phyloP scores from a whole-genome alignment of 1,284 basidiomycete species.

The Cryptococcus wingfieldii region DNA sequence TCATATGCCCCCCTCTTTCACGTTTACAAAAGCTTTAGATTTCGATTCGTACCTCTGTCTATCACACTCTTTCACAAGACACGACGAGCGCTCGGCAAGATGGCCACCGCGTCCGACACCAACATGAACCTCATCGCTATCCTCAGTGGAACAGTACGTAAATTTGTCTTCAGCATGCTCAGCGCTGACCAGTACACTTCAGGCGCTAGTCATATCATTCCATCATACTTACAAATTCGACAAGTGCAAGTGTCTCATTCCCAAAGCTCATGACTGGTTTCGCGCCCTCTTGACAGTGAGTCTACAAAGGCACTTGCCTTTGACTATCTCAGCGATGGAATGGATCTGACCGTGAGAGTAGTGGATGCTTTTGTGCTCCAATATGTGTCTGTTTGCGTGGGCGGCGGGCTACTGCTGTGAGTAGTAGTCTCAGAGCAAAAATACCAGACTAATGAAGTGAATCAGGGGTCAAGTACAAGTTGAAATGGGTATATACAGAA shows the following conservation, averaged over 20 bases:
- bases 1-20: no score
- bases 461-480: conserved; percentile 22
- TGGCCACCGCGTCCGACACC: conserved; percentile 12
- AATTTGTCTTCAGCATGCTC: background rate
- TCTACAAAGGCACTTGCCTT: background rate
- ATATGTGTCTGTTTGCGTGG: conserved; percentile 19
- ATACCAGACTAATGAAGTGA: background rate
- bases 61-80: no score
- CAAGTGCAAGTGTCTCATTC: conserved; percentile 26
- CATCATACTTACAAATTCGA: conserved; percentile 32
- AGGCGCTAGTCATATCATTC: conserved; percentile 18
- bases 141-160: conserved; percentile 15
- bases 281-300: conserved; percentile 26
- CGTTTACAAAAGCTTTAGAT: no score
- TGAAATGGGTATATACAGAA: conserved; percentile 22
- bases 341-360: background rate
- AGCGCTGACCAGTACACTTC: background rate
- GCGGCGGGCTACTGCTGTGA: conserved; percentile 19
- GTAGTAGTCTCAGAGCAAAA: background rate
- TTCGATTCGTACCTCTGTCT: no score
- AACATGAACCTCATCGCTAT: conserved; percentile 10
- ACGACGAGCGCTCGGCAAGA: background rate
- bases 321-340: background rate
- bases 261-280: conserved; percentile 34
- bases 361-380: conserved; percentile 27